Base-by-base conservation (phyloP, 805 yeast species). In the Nakazawaea wickerhamii region DNA sequence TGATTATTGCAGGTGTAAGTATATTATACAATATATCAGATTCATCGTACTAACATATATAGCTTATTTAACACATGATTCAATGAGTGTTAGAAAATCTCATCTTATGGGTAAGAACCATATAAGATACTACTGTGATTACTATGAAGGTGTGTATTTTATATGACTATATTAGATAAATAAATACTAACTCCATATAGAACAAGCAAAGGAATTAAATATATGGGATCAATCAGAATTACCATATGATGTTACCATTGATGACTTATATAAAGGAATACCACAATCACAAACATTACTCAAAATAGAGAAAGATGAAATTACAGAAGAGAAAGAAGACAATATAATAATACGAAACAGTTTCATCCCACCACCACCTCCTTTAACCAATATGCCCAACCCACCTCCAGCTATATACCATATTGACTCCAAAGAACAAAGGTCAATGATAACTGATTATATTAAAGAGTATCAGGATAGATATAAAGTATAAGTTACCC, bases 61-160 rank as follows among this genome's bases (percentile, higher is more conserved):
- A 63, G 73, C 88, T 15, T 82, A 83, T 53, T 65, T 89, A 45
- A 88, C 96, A 1, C 96, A 88, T 58, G 95, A 87, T 60, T 83
- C 93, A n/a, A 67, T 78, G 52, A 83, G 93, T 63, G 96, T 88
- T 42, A 64, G 95, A 18, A 81, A 83, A 54, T 79, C 88, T 32
- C 96, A 88, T 60, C 59, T 84, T 32, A 65, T 73, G 30, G 96
- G 96, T 8, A 77, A 75, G 52, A 81, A 84, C 59, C 96, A 88
- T 60, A 67, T 84, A 33, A 71, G 75, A 47, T 69, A 74, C 41
- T 84, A 83, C 39, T 79, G 88, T 46, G 84, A 82, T 44, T 87
- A 85, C 64, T 88, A 84, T 56, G 85, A 84, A 51, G 63, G 68
- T 53, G 55, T 51, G 63, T 42, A 28, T 40, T 15, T 13, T 36